Evolutionary conservation across 768 basidiomycete species (phyloP).

Genomic region (Mycena rosella): DNA sequence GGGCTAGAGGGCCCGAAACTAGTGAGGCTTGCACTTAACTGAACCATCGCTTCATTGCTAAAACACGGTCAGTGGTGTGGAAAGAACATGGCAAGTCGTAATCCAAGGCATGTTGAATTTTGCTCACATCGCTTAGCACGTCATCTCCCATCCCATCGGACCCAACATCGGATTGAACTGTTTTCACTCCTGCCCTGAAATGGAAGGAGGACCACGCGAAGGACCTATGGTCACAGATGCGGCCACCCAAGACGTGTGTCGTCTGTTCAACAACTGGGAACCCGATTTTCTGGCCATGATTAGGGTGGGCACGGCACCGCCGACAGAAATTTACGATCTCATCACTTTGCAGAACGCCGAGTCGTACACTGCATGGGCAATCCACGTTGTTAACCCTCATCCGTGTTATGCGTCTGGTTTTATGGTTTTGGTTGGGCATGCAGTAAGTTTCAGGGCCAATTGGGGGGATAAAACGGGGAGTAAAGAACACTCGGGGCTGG

Average conservation of each 20-base stretch:
- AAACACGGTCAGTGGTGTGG: constrained; percentile 33
- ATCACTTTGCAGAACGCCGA: constrained; percentile 40
- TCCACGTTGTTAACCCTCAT: constrained; percentile 52
- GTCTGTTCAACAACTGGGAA: constrained; percentile 39
- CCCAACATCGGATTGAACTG: constrained; percentile 38
- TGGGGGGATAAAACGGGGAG: no score
- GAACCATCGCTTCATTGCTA: no score
- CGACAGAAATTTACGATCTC: not conserved
- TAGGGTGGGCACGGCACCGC: constrained; percentile 22
- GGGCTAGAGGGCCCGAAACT: constrained; percentile 28
- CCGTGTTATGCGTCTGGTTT: constrained; percentile 36
- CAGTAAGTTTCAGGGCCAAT: not conserved
- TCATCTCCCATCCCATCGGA: constrained; percentile 43
- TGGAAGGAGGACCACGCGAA: constrained; percentile 35
- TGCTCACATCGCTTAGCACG: constrained; percentile 32
- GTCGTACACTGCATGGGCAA: constrained; percentile 51
- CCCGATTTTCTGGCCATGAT: constrained; percentile 39
- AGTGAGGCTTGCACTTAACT: no score
- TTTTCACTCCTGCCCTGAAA: constrained; percentile 38
- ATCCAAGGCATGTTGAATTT: no score
- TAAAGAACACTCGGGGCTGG: no score
- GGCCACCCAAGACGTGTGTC: constrained; percentile 32
- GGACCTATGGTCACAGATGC: constrained; percentile 39
- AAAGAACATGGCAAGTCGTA: constrained; percentile 25
- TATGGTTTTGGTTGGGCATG: constrained; percentile 15